These are phyloP conservation scores for Cordyceps tenuipes DNA, from an alignment of 2,329 filamentous ascomycete species.

Conservation along the genomic window DNA sequence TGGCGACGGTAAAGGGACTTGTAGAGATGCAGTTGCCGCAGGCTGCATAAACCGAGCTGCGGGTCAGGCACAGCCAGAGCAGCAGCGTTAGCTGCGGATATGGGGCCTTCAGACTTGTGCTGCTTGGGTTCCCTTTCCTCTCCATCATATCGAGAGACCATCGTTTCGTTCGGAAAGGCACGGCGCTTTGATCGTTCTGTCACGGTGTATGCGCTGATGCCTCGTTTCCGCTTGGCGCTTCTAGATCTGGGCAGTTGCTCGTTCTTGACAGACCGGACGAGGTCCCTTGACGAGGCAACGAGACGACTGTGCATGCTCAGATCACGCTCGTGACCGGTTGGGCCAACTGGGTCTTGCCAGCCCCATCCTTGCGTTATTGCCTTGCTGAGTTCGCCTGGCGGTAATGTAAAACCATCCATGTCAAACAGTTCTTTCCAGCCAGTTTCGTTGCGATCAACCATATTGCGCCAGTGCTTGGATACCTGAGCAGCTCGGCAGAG, in stretches of 20 bases:
- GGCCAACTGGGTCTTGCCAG: constrained; percentile 80
- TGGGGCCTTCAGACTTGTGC: constrained; percentile 68
- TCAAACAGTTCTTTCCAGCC: constrained; percentile 94
- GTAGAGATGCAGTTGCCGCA: constrained; percentile 83
- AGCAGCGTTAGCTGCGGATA: constrained; percentile 81
- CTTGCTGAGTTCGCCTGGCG: constrained; percentile 72
- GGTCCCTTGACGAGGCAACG: constrained; percentile 45
- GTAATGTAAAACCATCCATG: constrained; percentile 69
- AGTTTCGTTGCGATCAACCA: constrained; percentile 87
- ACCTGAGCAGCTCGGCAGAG: constrained; percentile 88
- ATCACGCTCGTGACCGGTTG: constrained; percentile 72
- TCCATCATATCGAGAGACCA: constrained; percentile 34
- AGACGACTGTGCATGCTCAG: constrained; percentile 52
- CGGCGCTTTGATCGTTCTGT: constrained; percentile 47
- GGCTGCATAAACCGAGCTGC: constrained; percentile 64
- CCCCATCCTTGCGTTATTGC: constrained; percentile 92
- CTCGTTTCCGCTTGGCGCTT: constrained; percentile 49
- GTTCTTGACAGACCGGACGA: constrained; percentile 33
- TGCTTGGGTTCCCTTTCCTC: constrained; percentile 32
- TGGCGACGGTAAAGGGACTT: constrained; percentile 94
- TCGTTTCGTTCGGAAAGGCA: constrained; percentile 39
- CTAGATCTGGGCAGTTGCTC: constrained; percentile 37
- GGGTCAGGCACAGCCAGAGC: constrained; percentile 74
- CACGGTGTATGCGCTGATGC: constrained; percentile 34
- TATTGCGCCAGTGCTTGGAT: constrained; percentile 85